These are phyloP conservation scores for Selaginella tamariscina DNA, from an alignment of 75 land plant genomes.

Conservation along the genomic window DNA sequence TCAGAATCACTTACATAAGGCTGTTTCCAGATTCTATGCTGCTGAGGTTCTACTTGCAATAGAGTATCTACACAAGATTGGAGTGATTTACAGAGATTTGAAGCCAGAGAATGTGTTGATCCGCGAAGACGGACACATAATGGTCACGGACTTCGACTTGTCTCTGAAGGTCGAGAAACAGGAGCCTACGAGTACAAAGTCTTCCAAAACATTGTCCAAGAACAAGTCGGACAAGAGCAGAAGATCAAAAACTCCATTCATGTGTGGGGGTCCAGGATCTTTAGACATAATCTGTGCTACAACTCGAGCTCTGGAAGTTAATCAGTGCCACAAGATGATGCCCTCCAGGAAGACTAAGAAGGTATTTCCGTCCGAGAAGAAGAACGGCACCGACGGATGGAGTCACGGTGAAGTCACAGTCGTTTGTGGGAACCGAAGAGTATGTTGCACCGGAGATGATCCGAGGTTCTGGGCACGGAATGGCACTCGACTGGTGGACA, in stretches of 20 bases:
- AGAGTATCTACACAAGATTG: not conserved
- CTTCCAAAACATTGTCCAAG: too few relatives aligned
- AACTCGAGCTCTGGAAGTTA: not conserved
- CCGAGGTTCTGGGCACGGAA: constrained; percentile 70
- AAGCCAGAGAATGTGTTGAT: not conserved
- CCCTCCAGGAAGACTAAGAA: not conserved
- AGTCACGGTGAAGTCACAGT: not conserved
- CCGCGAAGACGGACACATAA: not conserved
- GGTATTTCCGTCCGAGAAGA: not conserved
- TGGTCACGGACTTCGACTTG: not conserved
- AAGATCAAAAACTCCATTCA: not conserved
- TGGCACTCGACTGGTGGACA: constrained; percentile 70
- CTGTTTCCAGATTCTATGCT: constrained; percentile 1
- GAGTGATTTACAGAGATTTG: not conserved
- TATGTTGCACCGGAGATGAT: constrained; percentile 49
- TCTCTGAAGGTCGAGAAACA: not conserved
- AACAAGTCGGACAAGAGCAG: not conserved
- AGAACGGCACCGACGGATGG: not conserved
- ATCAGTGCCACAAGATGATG: not conserved
- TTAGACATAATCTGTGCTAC: not conserved
- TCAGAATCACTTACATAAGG: too few relatives aligned
- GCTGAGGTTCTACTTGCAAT: not conserved
- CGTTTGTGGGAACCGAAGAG: constrained; percentile 25
- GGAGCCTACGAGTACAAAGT: not conserved
- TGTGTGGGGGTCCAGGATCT: not conserved